These are phyloP conservation scores for Cutaneotrichosporon daszewskae DNA, from an alignment of 1,284 basidiomycete species.

Conservation along the genomic window DNA sequence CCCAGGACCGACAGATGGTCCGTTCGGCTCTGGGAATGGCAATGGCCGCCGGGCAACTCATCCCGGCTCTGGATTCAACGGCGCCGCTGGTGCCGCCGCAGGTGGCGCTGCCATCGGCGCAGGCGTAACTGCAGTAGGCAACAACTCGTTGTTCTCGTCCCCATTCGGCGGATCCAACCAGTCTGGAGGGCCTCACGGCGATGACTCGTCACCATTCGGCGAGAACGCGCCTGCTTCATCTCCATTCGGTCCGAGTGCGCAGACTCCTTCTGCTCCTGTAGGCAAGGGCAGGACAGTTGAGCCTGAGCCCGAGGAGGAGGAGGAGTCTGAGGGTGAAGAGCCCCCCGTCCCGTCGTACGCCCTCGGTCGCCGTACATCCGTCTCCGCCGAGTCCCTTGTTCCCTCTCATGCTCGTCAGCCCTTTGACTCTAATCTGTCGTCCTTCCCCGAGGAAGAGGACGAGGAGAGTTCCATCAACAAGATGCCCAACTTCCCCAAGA, in stretches of 20 bases:
- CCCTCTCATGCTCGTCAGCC: constrained; percentile 57
- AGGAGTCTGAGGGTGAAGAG: constrained; percentile 15
- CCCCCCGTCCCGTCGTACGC: constrained; percentile 55
- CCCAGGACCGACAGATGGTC: constrained; percentile 37
- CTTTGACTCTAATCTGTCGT: constrained; percentile 17
- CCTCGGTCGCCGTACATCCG: constrained; percentile 83
- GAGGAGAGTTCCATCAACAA: constrained; percentile 30
- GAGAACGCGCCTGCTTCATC: constrained; percentile 24
- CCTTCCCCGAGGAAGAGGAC: constrained; percentile 32
- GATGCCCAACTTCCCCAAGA: constrained; percentile 70
- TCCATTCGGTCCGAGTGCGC: constrained; percentile 34
- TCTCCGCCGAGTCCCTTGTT: constrained; percentile 93
- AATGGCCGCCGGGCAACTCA: no score
- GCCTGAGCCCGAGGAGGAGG: constrained; percentile 12
- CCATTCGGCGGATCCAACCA: constrained; percentile 23
- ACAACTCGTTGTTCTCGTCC: constrained; percentile 18
- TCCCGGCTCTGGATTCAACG: constrained; percentile 9
- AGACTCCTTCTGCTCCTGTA: constrained; percentile 57
- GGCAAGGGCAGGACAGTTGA: constrained; percentile 51
- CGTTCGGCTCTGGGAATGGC: constrained; percentile 28
- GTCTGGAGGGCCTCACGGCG: constrained; percentile 1
- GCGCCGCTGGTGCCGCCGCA: constrained; percentile 31
- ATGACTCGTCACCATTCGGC: constrained; percentile 24
- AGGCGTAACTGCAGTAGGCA: constrained; percentile 20
- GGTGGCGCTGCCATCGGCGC: constrained; percentile 6